A percentile compares a stretch with the other conserved stretches of the same genome.
Evolutionary conservation across 139 green algal species (phyloP).

Genomic region (Chlamydomonas eustigma): DNA sequence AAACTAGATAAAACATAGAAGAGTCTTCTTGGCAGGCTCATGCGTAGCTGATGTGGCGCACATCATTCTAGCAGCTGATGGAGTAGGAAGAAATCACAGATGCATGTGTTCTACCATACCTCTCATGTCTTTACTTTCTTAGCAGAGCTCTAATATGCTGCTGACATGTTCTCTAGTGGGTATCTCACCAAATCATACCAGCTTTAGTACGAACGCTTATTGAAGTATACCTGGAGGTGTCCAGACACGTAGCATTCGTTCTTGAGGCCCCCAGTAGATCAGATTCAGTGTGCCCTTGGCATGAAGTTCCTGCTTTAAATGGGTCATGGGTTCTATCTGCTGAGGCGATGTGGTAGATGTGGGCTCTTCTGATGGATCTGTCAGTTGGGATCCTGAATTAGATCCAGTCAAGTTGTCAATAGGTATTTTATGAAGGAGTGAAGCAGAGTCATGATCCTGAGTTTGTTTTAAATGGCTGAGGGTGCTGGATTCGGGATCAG

Average conservation of each 20-base stretch:
- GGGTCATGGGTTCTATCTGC: background rate
- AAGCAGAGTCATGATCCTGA: too few relatives aligned
- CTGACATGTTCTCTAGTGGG: background rate
- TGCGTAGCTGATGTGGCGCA: background rate
- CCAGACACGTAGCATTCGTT: background rate
- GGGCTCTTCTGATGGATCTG: too few relatives aligned
- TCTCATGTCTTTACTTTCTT: too few relatives aligned
- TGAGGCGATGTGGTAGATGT: too few relatives aligned
- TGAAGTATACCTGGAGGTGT: background rate
- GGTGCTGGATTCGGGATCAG: too few relatives aligned
- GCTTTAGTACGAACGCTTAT: background rate
- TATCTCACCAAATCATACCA: background rate
- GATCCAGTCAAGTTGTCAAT: too few relatives aligned
- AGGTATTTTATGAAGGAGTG: too few relatives aligned
- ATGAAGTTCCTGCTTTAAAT: background rate
- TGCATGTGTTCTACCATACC: background rate
- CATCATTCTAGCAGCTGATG: background rate
- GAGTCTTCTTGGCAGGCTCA: background rate
- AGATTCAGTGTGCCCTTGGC: background rate
- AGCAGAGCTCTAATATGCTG: background rate
- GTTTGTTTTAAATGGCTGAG: too few relatives aligned
- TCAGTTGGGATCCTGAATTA: too few relatives aligned
- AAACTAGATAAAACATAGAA: background rate
- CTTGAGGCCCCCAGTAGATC: background rate
- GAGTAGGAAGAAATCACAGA: background rate